Conservation (phyloP, 345 rosid genomes). For the Ceriops zippeliana region DNA sequence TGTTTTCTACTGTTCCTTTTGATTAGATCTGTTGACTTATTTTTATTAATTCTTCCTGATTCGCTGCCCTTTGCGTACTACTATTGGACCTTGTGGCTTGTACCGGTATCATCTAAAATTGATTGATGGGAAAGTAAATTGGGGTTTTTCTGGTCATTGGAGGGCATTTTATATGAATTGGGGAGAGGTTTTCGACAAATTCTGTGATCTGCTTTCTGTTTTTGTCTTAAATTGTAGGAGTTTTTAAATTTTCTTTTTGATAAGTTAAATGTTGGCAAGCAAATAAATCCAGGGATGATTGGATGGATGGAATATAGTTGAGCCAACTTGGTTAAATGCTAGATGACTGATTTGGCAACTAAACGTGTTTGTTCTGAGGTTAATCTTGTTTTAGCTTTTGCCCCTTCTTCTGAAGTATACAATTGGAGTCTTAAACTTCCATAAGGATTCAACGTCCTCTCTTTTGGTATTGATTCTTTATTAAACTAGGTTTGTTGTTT, state of each 20-base stretch:
- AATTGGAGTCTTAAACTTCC: too few relatives aligned
- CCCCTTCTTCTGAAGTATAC: not conserved
- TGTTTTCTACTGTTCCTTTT: not conserved
- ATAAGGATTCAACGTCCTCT: too few relatives aligned
- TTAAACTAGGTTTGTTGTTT: too few relatives aligned
- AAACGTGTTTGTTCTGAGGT: not conserved
- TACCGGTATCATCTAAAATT: not conserved
- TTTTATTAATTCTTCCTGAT: not conserved
- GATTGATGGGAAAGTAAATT: not conserved
- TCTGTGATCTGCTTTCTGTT: not conserved
- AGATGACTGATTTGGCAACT: not conserved
- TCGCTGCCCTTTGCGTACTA: not conserved
- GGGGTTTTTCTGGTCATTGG: not conserved
- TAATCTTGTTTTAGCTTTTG: not conserved
- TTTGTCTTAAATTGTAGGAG: not conserved
- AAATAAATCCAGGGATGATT: not conserved
- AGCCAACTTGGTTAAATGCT: not conserved
- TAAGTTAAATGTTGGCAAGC: not conserved
- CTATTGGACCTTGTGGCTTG: not conserved
- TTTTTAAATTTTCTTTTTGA: not conserved
- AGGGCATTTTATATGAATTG: not conserved
- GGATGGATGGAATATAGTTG: not conserved
- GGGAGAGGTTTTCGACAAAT: not conserved
- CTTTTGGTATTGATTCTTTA: too few relatives aligned
- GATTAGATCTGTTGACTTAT: slow-evolving; percentile 1